Evolutionary conservation across 345 rosid genomes (phyloP).

Genomic region (Litchi chinensis): DNA sequence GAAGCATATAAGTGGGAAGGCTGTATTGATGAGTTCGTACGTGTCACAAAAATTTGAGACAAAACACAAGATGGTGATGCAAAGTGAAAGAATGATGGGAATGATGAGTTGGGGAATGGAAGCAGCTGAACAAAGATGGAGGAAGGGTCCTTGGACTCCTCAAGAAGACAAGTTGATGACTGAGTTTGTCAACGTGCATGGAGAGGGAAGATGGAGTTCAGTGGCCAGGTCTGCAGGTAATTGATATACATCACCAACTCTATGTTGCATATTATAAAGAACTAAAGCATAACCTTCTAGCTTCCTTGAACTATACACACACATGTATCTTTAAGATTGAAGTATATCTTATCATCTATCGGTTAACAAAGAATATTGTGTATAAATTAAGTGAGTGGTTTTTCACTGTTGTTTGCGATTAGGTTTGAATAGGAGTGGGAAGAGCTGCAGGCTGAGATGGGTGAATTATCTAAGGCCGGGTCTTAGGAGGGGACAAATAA

Average conservation of each 20-base stretch:
- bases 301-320: too few relatives aligned
- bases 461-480: conserved; percentile 92
- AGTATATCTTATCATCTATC: too few relatives aligned
- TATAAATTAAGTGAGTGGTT: background rate
- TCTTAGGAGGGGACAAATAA: conserved; percentile 74
- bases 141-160: conserved; percentile 91
- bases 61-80: background rate
- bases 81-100: conserved; percentile 24
- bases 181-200: conserved; percentile 58
- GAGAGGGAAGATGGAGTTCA: conserved; percentile 89
- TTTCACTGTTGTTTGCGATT: background rate
- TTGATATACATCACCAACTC: background rate
- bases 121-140: conserved; percentile 51
- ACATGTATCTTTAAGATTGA: too few relatives aligned
- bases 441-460: conserved; percentile 94
- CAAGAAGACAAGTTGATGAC: conserved; percentile 71
- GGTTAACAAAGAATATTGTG: too few relatives aligned
- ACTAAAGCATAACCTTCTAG: too few relatives aligned
- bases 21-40: conserved; percentile 17
- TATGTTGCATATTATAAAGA: too few relatives aligned
- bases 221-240: conserved; percentile 68
- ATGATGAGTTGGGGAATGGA: conserved; percentile 59
- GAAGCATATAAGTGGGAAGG: conserved; percentile 9
- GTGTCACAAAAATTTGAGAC: conserved; percentile 43
- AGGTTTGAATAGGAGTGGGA: conserved; percentile 83